These are phyloP conservation scores for Tuber calosporum DNA, from an alignment of 495 filamentous ascomycete species.

Conservation along the genomic window DNA sequence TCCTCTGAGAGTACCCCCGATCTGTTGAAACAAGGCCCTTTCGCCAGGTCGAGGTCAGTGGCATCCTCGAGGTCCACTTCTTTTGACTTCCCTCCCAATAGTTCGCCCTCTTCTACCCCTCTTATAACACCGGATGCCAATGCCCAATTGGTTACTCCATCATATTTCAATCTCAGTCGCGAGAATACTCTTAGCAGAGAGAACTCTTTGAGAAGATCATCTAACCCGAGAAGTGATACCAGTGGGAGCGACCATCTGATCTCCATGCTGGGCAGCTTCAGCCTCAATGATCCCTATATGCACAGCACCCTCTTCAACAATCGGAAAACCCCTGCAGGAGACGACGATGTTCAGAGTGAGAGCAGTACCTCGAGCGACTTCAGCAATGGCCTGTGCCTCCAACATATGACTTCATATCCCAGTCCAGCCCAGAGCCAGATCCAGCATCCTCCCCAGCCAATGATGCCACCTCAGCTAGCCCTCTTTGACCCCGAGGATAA, in stretches of 20 bases:
- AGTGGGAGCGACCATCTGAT: slow-evolving; percentile 77
- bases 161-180: slow-evolving; percentile 77
- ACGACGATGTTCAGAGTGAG: slow-evolving; percentile 58
- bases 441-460: slow-evolving; percentile 59
- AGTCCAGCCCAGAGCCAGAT: slow-evolving; percentile 39
- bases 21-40: slow-evolving; percentile 84
- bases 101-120: slow-evolving; percentile 56
- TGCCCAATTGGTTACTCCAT: slow-evolving; percentile 66
- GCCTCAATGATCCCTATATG: slow-evolving; percentile 56
- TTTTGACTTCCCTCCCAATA: slow-evolving; percentile 80
- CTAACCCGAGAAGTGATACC: slow-evolving; percentile 86
- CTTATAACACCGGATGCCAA: slow-evolving; percentile 73
- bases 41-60: slow-evolving; percentile 74
- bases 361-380: slow-evolving; percentile 44
- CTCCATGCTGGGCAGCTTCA: slow-evolving; percentile 76
- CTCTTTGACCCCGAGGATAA: slow-evolving; percentile 93
- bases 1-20: slow-evolving; percentile 76
- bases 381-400: slow-evolving; percentile 40
- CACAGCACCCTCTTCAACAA: slow-evolving; percentile 32
- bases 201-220: slow-evolving; percentile 62
- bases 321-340: slow-evolving; percentile 45
- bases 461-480: slow-evolving; percentile 92
- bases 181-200: slow-evolving; percentile 63
- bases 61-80: slow-evolving; percentile 93
- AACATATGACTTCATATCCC: slow-evolving; percentile 40